Conservation (phyloP, 306 rosid species). For the Quercus glauca region DNA sequence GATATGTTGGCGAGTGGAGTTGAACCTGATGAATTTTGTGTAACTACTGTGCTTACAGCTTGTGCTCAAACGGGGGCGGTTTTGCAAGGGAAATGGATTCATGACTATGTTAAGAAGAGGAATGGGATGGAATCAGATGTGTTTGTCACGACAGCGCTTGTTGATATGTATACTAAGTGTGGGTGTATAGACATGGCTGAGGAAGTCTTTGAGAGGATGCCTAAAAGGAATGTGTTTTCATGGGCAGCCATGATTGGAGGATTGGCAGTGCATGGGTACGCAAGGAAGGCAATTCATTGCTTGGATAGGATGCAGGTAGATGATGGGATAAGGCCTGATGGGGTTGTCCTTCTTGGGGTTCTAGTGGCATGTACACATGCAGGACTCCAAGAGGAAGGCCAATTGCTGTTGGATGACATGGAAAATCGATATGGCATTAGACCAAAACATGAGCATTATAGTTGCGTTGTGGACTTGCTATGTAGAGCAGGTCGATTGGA, state of each 20-base stretch:
- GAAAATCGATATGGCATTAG: slow-evolving; percentile 27
- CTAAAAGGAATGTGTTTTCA: slow-evolving; percentile 33
- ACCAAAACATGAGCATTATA: slow-evolving; percentile 43
- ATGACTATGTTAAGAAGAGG: slow-evolving; percentile 29
- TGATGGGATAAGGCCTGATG: slow-evolving; percentile 40
- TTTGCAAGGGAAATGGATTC: slow-evolving; percentile 41
- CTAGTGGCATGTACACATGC: slow-evolving; percentile 40
- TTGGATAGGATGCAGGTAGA: slow-evolving; percentile 38
- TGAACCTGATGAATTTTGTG: slow-evolving; percentile 39
- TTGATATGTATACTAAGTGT: slow-evolving; percentile 49
- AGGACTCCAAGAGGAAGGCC: slow-evolving; percentile 36
- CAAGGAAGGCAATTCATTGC: slow-evolving; percentile 18
- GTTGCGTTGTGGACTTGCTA: slow-evolving; percentile 40
- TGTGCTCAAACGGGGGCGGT: slow-evolving; percentile 43
- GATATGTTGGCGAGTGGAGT: slow-evolving; percentile 19
- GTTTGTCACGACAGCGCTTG: slow-evolving; percentile 31
- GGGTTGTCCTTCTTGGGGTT: slow-evolving; percentile 39
- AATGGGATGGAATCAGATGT: slow-evolving; percentile 27
- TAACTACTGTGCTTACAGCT: slow-evolving; percentile 31
- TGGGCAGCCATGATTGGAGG: slow-evolving; percentile 51
- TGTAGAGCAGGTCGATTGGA: slow-evolving; percentile 36
- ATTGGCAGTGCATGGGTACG: slow-evolving; percentile 34
- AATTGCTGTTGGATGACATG: slow-evolving; percentile 29
- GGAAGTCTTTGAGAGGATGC: slow-evolving; percentile 36
- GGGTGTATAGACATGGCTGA: slow-evolving; percentile 39